Base-by-base conservation (phyloP, 805 yeast species). In the Barnettozyma populi region DNA sequence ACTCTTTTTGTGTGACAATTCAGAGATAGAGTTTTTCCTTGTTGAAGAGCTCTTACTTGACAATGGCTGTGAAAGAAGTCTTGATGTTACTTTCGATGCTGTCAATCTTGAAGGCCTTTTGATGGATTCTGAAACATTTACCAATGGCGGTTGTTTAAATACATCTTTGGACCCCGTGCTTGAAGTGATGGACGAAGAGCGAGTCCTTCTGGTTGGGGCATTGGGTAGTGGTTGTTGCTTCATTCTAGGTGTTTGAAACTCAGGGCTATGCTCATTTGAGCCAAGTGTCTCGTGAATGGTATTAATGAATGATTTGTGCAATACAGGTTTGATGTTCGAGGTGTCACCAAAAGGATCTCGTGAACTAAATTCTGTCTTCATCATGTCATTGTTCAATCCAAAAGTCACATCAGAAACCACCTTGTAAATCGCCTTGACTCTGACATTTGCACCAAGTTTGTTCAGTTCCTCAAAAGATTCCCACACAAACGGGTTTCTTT, bases 391-490 rank as follows among this genome's bases (percentile, higher is more conserved):
- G 29, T 44, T 43, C 35, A 60, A 40, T 1, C 52, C 38, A 36
- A 59, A 57, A 4, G 52, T 37, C 1, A 57, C 41, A 6, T 50
- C 53, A 1, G 52, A 49, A 0, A 31, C 32, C 1, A 45, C 51
- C 48, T 73, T 74, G 62, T 71, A 82, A 25, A 82, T 69, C 0
- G 80, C 64, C 52, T 76, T 76, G 6, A 83, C 79, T 49, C 80
- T 78, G 18, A 89, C 74, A 49, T 77, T 77, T 18, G 84, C 87
- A 11, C 95, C 94, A 67, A 84, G 68, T 42, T 74, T 72, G 57
- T 89, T 80, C 42, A 94, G 68, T 38, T 83, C 82, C 54, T 83
- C 88, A 53, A 88, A 82, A 0, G 97, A 89, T 60, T 89, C 97
- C 78, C 94, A 89, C 36, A 89, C 74, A 60, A 73, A 87, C 16